phyloP scores from a whole-genome alignment of 306 rosid genomes.

The Rosa persica region DNA sequence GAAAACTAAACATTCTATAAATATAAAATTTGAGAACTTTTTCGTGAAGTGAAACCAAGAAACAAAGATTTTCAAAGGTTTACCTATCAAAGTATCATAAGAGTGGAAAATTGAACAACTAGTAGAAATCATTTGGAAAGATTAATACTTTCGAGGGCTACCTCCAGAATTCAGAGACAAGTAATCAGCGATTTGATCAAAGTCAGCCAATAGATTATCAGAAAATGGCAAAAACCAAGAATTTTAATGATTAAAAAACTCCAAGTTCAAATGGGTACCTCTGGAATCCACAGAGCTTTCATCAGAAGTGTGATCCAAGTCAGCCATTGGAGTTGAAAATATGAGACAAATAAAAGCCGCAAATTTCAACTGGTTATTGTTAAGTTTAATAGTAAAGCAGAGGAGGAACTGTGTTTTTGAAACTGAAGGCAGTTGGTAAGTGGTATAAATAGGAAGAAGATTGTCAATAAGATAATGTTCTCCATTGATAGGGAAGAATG shows the following conservation, averaged over 20 bases:
- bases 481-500: slow-evolving; percentile 22
- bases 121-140: neutral
- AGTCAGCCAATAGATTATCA: neutral
- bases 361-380: neutral
- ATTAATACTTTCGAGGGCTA: neutral
- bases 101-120: neutral
- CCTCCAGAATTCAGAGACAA: neutral
- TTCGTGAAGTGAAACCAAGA: neutral
- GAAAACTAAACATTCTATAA: neutral
- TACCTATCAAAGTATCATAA: neutral
- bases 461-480: slow-evolving; percentile 4
- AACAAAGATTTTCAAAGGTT: neutral
- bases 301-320: slow-evolving; percentile 47
- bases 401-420: slow-evolving; percentile 18
- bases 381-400: neutral
- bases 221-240: neutral
- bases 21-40: neutral
- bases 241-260: neutral
- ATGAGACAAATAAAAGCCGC: slow-evolving; percentile 23
- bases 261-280: slow-evolving; percentile 47
- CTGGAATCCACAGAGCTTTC: slow-evolving; percentile 42
- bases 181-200: neutral
- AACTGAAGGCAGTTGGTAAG: slow-evolving; percentile 27
- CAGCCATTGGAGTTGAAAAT: slow-evolving; percentile 51
- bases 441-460: slow-evolving; percentile 44